phyloP scores from a whole-genome alignment of 2,329 filamentous ascomycete genomes.

The Juglanconis oblonga region DNA sequence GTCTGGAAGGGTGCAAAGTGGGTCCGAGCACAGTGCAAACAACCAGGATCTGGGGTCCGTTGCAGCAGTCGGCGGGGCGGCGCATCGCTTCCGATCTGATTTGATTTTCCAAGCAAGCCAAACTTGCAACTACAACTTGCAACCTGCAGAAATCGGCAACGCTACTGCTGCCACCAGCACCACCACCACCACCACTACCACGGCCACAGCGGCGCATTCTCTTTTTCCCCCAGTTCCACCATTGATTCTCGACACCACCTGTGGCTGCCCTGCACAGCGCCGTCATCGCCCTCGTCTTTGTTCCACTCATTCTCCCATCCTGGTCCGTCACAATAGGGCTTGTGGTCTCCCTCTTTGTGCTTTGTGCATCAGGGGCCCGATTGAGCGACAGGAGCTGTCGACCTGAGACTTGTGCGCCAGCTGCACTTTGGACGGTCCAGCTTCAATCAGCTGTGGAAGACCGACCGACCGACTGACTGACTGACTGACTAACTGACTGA shows the following conservation, averaged over 20 bases:
- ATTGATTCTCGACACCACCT: background rate
- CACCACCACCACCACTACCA: background rate
- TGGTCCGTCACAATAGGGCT: background rate
- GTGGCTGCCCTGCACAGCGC: background rate
- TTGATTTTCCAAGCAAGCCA: background rate
- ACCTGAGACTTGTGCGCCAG: too few relatives aligned
- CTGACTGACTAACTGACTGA: too few relatives aligned
- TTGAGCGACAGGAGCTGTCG: background rate
- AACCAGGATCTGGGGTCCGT: background rate
- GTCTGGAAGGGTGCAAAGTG: too few relatives aligned
- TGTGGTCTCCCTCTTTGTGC: background rate
- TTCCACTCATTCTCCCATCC: background rate
- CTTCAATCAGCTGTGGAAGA: too few relatives aligned
- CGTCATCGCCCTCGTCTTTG: background rate
- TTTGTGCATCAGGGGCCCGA: too few relatives aligned
- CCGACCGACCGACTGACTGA: too few relatives aligned
- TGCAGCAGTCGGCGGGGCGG: background rate
- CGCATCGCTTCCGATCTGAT: background rate
- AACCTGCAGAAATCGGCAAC: background rate
- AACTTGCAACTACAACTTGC: background rate
- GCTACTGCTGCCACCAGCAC: background rate
- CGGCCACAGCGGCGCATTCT: background rate
- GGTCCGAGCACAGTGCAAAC: too few relatives aligned
- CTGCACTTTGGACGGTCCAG: too few relatives aligned
- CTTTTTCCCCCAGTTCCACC: background rate